Percentiles rank a stretch among this genome's conserved stretches.
Evolutionary conservation across 2,329 filamentous ascomycete genomes (phyloP).

Genomic region (Fusarium falciforme): DNA sequence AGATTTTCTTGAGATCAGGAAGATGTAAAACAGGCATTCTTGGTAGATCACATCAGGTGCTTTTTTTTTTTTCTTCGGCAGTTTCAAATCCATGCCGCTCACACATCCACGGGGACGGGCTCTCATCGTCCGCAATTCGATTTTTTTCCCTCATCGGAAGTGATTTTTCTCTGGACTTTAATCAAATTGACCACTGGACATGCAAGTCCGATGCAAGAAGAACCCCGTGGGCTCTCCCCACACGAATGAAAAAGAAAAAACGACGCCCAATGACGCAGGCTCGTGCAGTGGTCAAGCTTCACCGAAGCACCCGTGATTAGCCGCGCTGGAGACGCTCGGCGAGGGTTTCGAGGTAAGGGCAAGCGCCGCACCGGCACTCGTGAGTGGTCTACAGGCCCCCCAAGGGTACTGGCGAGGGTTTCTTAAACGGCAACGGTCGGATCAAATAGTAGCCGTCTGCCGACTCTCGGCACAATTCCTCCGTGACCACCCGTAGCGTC

Average conservation of each 20-base stretch:
- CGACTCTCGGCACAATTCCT: constrained; percentile 39
- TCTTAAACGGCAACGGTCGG: constrained; percentile 31
- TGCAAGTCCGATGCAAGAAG: constrained; percentile 32
- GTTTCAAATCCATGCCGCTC: constrained; percentile 1
- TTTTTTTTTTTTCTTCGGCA: not conserved
- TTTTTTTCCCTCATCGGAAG: constrained; percentile 13
- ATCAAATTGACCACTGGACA: constrained; percentile 13
- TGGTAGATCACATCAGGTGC: not conserved
- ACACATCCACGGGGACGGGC: not conserved
- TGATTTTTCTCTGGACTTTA: constrained; percentile 1
- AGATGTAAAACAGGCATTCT: not conserved
- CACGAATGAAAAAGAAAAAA: not conserved
- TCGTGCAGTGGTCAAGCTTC: constrained; percentile 29
- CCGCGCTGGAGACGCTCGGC: constrained; percentile 29
- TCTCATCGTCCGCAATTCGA: constrained; percentile 35
- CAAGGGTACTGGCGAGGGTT: not conserved
- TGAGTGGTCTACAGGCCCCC: constrained; percentile 20
- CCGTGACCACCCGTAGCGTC: constrained; percentile 45
- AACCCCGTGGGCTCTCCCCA: not conserved
- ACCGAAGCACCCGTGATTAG: constrained; percentile 44
- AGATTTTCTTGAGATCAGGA: not conserved
- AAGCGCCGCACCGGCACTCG: constrained; percentile 5
- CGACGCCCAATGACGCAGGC: constrained; percentile 37
- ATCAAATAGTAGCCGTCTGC: constrained; percentile 38
- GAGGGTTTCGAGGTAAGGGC: constrained; percentile 7